These are phyloP conservation scores for Citrus sinensis DNA, from an alignment of 345 rosid genomes.

Conservation along the genomic window DNA sequence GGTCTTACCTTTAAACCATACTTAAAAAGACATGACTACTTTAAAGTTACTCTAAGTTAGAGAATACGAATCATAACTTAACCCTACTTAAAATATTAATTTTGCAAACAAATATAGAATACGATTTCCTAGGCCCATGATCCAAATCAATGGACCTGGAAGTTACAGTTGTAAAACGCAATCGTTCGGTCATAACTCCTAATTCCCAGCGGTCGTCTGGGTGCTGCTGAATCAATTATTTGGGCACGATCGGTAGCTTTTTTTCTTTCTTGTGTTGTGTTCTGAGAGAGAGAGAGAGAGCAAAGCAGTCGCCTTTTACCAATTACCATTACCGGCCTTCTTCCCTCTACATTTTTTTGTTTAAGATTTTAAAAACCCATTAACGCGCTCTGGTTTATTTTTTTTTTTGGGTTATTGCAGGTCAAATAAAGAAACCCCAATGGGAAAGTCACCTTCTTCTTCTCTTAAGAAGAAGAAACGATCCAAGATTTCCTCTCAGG, in stretches of 20 bases:
- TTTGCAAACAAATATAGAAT: not conserved
- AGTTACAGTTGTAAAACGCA: not conserved
- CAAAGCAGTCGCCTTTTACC: not conserved
- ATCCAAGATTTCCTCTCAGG: constrained; percentile 44
- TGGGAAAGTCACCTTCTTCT: constrained; percentile 43
- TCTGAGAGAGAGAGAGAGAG: not conserved
- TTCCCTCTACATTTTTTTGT: not conserved
- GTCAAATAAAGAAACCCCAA: constrained; percentile 11
- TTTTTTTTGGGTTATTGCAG: constrained; percentile 13
- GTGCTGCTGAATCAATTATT: not conserved
- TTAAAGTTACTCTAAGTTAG: no score
- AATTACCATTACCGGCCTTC: not conserved
- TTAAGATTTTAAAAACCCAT: not conserved
- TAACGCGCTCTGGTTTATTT: constrained; percentile 1
- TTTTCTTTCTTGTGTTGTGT: not conserved
- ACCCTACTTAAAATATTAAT: not conserved
- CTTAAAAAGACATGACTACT: not conserved
- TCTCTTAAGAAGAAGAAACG: constrained; percentile 53
- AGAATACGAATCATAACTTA: no score
- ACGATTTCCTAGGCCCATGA: not conserved
- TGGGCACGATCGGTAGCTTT: not conserved
- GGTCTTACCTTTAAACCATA: not conserved
- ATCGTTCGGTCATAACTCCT: not conserved
- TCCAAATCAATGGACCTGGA: not conserved
- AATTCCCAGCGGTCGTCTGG: not conserved